These are phyloP conservation scores for Nissolia schottii DNA, from an alignment of 306 rosid genomes.

Conservation along the genomic window DNA sequence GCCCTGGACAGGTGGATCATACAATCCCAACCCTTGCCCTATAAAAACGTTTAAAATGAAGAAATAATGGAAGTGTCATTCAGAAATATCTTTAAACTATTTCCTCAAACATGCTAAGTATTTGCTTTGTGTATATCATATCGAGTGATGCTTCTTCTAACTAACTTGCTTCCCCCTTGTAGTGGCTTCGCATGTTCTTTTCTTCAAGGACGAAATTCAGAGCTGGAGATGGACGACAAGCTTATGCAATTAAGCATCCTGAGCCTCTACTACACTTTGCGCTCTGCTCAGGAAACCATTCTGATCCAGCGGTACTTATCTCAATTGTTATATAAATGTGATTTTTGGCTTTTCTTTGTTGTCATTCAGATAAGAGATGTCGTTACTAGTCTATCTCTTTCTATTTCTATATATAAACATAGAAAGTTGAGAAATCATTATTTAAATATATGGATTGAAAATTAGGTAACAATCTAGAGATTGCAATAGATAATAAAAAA, in stretches of 20 bases:
- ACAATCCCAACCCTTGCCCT: background rate
- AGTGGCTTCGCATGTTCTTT: constrained; percentile 83
- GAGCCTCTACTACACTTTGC: constrained; percentile 90
- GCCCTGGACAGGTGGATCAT: constrained; percentile 79
- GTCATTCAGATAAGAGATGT: too few species aligned
- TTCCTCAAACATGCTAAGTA: background rate
- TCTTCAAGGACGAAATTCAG: constrained; percentile 64
- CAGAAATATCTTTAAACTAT: background rate
- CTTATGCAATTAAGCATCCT: constrained; percentile 52
- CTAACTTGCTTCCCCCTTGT: constrained; percentile 3
- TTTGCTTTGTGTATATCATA: background rate
- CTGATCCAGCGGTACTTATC: constrained; percentile 80
- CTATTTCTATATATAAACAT: too few species aligned
- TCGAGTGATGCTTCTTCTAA: background rate
- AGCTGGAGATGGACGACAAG: constrained; percentile 67
- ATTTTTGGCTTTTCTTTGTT: too few species aligned
- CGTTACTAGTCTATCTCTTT: too few species aligned
- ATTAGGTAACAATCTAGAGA: too few species aligned
- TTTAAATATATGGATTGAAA: too few species aligned
- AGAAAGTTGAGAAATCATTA: too few species aligned
- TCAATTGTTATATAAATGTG: background rate
- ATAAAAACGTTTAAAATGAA: background rate
- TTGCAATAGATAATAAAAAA: too few species aligned
- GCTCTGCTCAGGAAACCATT: constrained; percentile 89
- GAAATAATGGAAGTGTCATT: background rate